phyloP scores from a whole-genome alignment of 2,329 filamentous ascomycete genomes.

The Diaporthe vexans region DNA sequence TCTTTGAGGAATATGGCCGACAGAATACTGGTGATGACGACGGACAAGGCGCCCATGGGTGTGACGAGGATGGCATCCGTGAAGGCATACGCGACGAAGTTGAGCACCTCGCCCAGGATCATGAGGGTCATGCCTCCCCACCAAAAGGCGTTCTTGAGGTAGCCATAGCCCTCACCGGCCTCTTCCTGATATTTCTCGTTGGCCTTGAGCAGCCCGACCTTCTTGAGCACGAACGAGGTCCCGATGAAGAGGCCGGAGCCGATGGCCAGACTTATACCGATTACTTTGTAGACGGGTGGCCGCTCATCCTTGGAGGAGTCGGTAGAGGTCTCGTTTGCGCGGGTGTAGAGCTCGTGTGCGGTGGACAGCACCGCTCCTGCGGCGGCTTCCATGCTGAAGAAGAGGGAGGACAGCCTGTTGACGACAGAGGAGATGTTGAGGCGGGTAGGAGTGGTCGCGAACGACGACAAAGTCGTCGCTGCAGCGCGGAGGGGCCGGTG shows the following conservation, averaged over 20 bases:
- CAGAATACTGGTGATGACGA: slow-evolving; percentile 91
- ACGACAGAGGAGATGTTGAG: background rate
- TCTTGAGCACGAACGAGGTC: slow-evolving; percentile 95
- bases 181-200: slow-evolving; percentile 98
- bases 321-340: slow-evolving; percentile 54
- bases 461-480: slow-evolving; percentile 36
- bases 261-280: slow-evolving; percentile 89
- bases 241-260: slow-evolving; percentile 94
- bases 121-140: slow-evolving; percentile 97
- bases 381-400: slow-evolving; percentile 74
- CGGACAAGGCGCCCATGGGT: slow-evolving; percentile 71
- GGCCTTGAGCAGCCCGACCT: slow-evolving; percentile 88
- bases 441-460: slow-evolving; percentile 28
- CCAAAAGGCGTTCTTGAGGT: slow-evolving; percentile 95
- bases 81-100: slow-evolving; percentile 97
- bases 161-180: slow-evolving; percentile 96
- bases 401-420: slow-evolving; percentile 44
- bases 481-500: slow-evolving; percentile 8
- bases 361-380: slow-evolving; percentile 73
- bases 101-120: slow-evolving; percentile 97
- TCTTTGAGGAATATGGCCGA: slow-evolving; percentile 98
- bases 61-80: slow-evolving; percentile 72
- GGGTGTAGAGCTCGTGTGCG: slow-evolving; percentile 59
- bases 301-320: slow-evolving; percentile 49
- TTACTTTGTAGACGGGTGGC: slow-evolving; percentile 79